phyloP scores from a whole-genome alignment of 129 eudicot genomes.

The Arctium minus region DNA sequence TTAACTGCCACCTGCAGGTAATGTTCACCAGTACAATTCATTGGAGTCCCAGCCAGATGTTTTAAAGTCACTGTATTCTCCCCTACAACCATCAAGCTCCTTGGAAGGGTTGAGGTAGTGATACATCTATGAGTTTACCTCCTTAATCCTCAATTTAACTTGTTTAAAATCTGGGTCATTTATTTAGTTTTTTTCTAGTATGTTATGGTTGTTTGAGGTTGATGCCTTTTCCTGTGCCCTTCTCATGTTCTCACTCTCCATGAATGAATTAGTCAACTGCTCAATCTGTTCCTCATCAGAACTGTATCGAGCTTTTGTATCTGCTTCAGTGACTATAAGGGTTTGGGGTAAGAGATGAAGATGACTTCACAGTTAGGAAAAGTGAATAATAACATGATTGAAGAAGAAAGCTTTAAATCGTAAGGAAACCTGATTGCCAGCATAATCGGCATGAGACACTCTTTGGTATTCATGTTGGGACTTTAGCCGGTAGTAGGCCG shows the following conservation, averaged over 20 bases:
- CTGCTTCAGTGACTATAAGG: no score
- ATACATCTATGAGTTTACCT: conserved; percentile 9
- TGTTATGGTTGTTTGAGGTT: no score
- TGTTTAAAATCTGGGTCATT: neutral
- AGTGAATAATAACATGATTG: neutral
- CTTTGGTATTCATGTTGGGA: no score
- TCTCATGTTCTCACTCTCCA: neutral
- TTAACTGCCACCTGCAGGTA: conserved; percentile 41
- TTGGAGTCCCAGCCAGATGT: conserved; percentile 87
- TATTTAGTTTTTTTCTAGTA: neutral
- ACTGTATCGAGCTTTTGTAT: neutral
- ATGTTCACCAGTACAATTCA: conserved; percentile 72
- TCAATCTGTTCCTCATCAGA: neutral
- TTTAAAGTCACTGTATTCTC: conserved; percentile 74
- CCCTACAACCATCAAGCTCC: conserved; percentile 71
- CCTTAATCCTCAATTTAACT: neutral
- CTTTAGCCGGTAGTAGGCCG: no score
- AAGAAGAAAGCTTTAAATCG: no score
- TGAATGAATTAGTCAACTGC: neutral
- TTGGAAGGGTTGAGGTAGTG: conserved; percentile 72
- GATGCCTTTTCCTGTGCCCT: no score
- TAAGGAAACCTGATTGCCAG: no score
- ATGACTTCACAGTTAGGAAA: neutral
- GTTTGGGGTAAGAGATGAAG: neutral
- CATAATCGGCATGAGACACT: no score